These are phyloP conservation scores for Bombardia bombarda DNA, from an alignment of 495 filamentous ascomycete genomes.

Conservation along the genomic window DNA sequence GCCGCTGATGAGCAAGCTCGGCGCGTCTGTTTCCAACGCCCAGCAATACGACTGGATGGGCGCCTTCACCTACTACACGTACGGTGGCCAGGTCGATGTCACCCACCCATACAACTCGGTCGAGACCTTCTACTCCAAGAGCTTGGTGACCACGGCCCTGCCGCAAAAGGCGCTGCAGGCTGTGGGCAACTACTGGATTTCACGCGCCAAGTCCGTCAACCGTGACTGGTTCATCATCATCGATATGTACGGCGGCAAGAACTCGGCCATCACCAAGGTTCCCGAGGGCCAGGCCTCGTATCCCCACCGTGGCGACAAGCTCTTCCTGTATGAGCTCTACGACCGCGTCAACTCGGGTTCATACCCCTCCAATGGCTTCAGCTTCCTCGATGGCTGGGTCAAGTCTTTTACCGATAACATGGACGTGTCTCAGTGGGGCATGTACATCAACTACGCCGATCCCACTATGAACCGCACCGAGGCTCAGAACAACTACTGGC, in stretches of 20 bases:
- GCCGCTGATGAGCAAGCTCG: slow-evolving; percentile 29
- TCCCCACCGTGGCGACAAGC: slow-evolving; percentile 25
- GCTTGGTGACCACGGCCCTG: slow-evolving; percentile 31
- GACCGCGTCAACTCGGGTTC: slow-evolving; percentile 18
- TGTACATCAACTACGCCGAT: slow-evolving; percentile 43
- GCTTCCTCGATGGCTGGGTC: slow-evolving; percentile 33
- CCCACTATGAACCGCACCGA: slow-evolving; percentile 26
- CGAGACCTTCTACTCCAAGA: slow-evolving; percentile 40
- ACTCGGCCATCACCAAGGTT: slow-evolving; percentile 31
- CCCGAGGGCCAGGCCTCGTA: slow-evolving; percentile 24
- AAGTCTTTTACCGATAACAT: slow-evolving; percentile 25
- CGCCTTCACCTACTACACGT: slow-evolving; percentile 34
- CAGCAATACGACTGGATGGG: slow-evolving; percentile 34
- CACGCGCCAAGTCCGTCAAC: slow-evolving; percentile 24
- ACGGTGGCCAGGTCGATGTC: slow-evolving; percentile 30
- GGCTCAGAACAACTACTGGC: slow-evolving; percentile 43
- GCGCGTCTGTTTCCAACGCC: slow-evolving; percentile 21
- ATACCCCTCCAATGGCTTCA: slow-evolving; percentile 25
- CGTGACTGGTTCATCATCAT: slow-evolving; percentile 38
- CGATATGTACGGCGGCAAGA: slow-evolving; percentile 36
- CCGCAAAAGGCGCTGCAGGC: slow-evolving; percentile 21
- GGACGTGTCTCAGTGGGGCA: slow-evolving; percentile 27
- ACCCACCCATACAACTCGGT: slow-evolving; percentile 34
- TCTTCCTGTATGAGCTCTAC: slow-evolving; percentile 37
- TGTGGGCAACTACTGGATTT: slow-evolving; percentile 35